These are phyloP conservation scores for Alternaria arbusti DNA, from an alignment of 2,329 filamentous ascomycete species.

Conservation along the genomic window DNA sequence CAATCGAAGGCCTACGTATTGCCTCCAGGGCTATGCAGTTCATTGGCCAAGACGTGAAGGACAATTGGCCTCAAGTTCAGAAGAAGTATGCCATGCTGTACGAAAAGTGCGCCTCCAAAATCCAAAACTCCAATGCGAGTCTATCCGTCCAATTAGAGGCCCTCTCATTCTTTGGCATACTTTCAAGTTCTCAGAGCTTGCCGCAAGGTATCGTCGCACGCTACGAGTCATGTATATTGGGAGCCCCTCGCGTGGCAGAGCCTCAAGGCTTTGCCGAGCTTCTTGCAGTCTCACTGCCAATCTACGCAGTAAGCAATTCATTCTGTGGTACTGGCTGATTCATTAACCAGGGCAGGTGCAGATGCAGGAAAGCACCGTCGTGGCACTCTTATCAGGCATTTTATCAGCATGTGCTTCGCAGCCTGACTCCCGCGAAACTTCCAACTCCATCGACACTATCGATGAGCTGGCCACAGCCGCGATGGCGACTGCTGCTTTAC, in stretches of 20 bases:
- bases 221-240: constrained; percentile 28
- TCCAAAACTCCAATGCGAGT: constrained; percentile 26
- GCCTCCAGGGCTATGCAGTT: constrained; percentile 35
- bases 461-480: constrained; percentile 23
- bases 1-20: constrained; percentile 41
- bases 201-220: constrained; percentile 24
- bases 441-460: constrained; percentile 18
- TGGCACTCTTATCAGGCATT: constrained; percentile 18
- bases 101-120: constrained; percentile 38
- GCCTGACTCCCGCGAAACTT: constrained; percentile 8
- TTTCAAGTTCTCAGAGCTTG: constrained; percentile 27
- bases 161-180: constrained; percentile 35
- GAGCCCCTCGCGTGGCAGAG: constrained; percentile 13
- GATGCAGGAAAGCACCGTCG: constrained; percentile 22
- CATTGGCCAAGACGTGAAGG: constrained; percentile 26
- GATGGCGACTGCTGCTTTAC: constrained; percentile 19
- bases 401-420: constrained; percentile 20
- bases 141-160: constrained; percentile 38
- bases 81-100: constrained; percentile 24
- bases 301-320: constrained; percentile 33
- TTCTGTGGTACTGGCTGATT: background rate
- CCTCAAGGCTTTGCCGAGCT: constrained; percentile 19
- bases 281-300: constrained; percentile 32
- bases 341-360: constrained; percentile 24
- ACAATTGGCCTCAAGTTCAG: constrained; percentile 32